phyloP scores from a whole-genome alignment of 768 basidiomycete genomes.

The Serpula lacrymans region DNA sequence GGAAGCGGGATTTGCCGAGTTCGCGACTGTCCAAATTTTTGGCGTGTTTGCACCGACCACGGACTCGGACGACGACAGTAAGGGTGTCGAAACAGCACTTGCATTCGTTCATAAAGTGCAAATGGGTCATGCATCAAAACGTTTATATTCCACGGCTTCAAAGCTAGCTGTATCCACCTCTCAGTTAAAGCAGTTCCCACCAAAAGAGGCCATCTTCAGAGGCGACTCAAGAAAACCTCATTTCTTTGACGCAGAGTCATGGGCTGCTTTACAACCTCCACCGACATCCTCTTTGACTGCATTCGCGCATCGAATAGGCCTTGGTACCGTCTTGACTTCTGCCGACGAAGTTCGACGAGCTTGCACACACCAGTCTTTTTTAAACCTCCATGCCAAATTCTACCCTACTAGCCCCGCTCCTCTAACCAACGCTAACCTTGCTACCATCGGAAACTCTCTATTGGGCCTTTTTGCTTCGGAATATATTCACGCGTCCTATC shows the following conservation, averaged over 20 bases:
- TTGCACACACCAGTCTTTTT: constrained; percentile 77
- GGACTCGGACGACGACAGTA: constrained; percentile 7
- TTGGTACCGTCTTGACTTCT: constrained; percentile 51
- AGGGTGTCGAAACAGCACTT: constrained; percentile 6
- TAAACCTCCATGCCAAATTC: constrained; percentile 51
- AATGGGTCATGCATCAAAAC: constrained; percentile 62
- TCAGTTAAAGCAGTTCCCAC: constrained; percentile 56
- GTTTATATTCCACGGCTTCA: constrained; percentile 46
- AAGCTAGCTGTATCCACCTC: constrained; percentile 55
- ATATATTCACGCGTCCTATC: constrained; percentile 75
- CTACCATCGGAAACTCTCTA: constrained; percentile 78
- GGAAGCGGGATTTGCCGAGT: constrained; percentile 29
- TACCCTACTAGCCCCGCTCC: constrained; percentile 53
- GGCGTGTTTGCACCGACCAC: constrained; percentile 7
- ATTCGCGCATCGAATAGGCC: constrained; percentile 74
- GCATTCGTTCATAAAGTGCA: constrained; percentile 8
- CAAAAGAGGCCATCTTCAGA: constrained; percentile 46
- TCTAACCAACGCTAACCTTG: constrained; percentile 71
- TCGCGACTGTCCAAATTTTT: constrained; percentile 24
- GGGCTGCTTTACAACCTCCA: constrained; percentile 71
- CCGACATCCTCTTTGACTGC: constrained; percentile 69
- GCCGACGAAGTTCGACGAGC: constrained; percentile 62
- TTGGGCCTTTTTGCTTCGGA: constrained; percentile 90
- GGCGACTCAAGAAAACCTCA: constrained; percentile 29
- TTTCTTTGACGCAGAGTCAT: constrained; percentile 62